Conservation (phyloP, 2,329 filamentous ascomycete genomes). For the Aureobasidium musti region DNA sequence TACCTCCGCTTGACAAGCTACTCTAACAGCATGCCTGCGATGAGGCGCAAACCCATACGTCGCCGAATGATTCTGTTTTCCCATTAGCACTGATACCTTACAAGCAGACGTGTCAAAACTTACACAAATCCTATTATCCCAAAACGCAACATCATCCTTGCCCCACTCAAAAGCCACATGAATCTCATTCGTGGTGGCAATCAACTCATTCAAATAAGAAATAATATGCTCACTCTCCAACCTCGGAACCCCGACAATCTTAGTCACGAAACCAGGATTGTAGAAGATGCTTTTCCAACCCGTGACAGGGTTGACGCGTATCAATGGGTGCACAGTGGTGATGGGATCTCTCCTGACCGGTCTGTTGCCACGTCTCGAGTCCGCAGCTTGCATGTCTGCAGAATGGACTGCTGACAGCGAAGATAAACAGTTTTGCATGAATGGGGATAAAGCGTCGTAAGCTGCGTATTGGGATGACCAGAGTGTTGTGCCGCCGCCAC, state of each 20-base stretch:
- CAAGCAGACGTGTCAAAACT: neutral
- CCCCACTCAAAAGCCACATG: slow-evolving; percentile 68
- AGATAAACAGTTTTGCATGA: slow-evolving; percentile 60
- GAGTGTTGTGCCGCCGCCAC: slow-evolving; percentile 51
- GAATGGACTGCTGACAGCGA: slow-evolving; percentile 55
- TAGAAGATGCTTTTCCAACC: slow-evolving; percentile 64
- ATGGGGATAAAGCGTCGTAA: slow-evolving; percentile 57
- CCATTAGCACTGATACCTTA: neutral
- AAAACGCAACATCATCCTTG: slow-evolving; percentile 65
- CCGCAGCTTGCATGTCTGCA: slow-evolving; percentile 57
- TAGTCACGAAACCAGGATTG: slow-evolving; percentile 60
- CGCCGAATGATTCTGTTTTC: slow-evolving; percentile 38
- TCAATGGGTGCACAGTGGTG: slow-evolving; percentile 56
- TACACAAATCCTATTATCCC: slow-evolving; percentile 54
- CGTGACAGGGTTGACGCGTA: slow-evolving; percentile 62
- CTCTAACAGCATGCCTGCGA: slow-evolving; percentile 57
- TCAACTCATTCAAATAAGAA: slow-evolving; percentile 46
- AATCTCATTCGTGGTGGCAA: slow-evolving; percentile 64
- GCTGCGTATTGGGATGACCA: slow-evolving; percentile 56
- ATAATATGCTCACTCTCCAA: neutral
- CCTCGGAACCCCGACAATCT: slow-evolving; percentile 58
- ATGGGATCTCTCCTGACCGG: slow-evolving; percentile 57
- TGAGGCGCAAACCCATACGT: slow-evolving; percentile 61
- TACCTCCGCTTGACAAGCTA: slow-evolving; percentile 51
- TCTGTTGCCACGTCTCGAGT: slow-evolving; percentile 52